Evolutionary conservation across 257 asterid genomes (phyloP), one percentile per base, ranked within the genome.

Genomic region (Leonotis leonurus): DNA sequence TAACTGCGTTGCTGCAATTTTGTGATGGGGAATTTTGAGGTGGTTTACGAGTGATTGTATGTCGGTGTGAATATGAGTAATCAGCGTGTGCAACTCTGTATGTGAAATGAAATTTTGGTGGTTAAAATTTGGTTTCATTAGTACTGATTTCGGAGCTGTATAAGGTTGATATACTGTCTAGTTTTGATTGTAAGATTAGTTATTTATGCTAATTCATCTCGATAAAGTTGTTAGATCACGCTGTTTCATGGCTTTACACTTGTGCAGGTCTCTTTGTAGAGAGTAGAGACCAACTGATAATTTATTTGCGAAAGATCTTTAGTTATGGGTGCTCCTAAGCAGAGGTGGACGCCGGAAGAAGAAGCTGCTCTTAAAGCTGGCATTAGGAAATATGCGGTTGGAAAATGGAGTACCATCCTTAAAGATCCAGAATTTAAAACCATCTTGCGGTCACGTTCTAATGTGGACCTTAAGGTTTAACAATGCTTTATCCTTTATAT

Each of bases 341-440:
- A 76, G 79, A 90, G 81, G 85, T 94, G 99, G 97, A 94, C 97
- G 54, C 25, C 93, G 29, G 96, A 84, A 68, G 99, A 94, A 81
- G 99, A 94, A 83, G 97, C 93, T 71, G 95, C 99, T 66, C 97
- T 94, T 60, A 90, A 84, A 75, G 97, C 99, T 60, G 99, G 97
- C 44, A 85, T 94, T 75, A 71, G 78, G 22, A 90, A 78, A 73
- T 80, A 94, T 71, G 99, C 97, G 37, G 52, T 75, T 25, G 97
- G 99, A 22, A 94, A 94, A 77, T 94, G 99, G 99, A 94, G 99
- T 65, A 84, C 93, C 43, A 94, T 94, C 45, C 99, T 94, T 49
- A 94, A 90, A 74, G 99, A 94, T 73, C 90, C 86, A 50, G 90
- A 90, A 66, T 90, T 90, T 71, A 83, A 85, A 68, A 8, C 59